Conservation (phyloP, 164 flowering plant species). For the Saururus chinensis region DNA sequence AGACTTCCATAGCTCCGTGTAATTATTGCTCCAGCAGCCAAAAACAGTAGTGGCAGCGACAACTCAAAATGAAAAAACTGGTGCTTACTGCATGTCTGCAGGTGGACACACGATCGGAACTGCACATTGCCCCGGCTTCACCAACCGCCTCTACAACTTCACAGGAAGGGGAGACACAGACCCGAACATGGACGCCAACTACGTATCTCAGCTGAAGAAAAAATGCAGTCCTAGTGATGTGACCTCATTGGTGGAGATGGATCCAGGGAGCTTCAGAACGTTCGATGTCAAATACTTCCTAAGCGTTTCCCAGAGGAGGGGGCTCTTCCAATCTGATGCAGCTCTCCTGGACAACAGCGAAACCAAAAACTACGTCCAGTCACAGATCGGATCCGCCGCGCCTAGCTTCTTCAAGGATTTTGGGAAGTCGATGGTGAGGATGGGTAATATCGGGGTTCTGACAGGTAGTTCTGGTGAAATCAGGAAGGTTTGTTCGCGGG, state of each 20-base stretch:
- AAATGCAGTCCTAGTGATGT: constrained; percentile 21
- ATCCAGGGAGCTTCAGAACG: constrained; percentile 24
- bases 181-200: constrained; percentile 35
- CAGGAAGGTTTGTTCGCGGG: constrained; percentile 14
- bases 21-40: neutral
- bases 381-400: constrained; percentile 7
- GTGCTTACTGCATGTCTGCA: neutral
- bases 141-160: constrained; percentile 52
- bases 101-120: constrained; percentile 52
- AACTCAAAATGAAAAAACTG: too few species aligned
- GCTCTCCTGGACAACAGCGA: constrained; percentile 21
- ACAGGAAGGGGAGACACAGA: constrained; percentile 46
- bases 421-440: constrained; percentile 23
- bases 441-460: constrained; percentile 20
- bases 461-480: constrained; percentile 17
- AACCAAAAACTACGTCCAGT: constrained; percentile 9
- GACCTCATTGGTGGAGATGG: constrained; percentile 37
- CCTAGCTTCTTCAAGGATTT: constrained; percentile 31
- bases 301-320: constrained; percentile 18
- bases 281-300: constrained; percentile 35
- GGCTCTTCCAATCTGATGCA: constrained; percentile 51
- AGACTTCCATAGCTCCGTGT: too few species aligned
- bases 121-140: constrained; percentile 34
- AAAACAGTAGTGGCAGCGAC: neutral
- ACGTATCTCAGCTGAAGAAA: constrained; percentile 26